These are phyloP conservation scores for Lenwebbia sp. DNA, from an alignment of 345 rosid genomes.

Conservation along the genomic window DNA sequence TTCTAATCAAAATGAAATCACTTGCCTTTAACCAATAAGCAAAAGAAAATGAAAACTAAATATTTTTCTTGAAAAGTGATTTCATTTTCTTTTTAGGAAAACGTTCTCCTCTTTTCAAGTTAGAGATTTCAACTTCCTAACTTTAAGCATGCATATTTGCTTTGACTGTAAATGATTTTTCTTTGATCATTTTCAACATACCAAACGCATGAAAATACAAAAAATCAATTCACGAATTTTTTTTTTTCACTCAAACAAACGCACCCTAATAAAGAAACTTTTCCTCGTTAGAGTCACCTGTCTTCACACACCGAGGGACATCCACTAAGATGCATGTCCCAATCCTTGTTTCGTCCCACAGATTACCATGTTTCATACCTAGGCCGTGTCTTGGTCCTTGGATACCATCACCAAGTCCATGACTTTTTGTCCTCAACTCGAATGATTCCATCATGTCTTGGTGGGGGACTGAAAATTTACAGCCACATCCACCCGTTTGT, in stretches of 20 bases:
- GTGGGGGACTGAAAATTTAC: neutral
- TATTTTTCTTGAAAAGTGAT: neutral
- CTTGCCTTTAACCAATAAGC: neutral
- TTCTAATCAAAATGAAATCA: neutral
- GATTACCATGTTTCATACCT: neutral
- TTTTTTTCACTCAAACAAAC: no score
- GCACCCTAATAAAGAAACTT: neutral
- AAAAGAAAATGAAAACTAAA: neutral
- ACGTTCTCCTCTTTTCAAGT: no score
- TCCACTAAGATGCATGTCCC: neutral
- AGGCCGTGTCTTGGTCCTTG: neutral
- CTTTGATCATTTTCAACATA: no score
- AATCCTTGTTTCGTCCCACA: neutral
- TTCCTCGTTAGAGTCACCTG: neutral
- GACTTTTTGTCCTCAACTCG: neutral
- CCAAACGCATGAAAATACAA: neutral
- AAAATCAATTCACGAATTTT: no score
- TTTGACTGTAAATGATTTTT: no score
- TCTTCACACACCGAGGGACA: neutral
- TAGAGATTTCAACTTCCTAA: neutral
- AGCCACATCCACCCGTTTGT: neutral
- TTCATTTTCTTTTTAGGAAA: neutral
- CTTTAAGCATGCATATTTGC: no score
- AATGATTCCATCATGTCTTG: neutral
- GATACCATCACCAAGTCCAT: neutral